Percentiles rank a stretch among this genome's conserved stretches.
These are phyloP conservation scores for Phoenix dactylifera DNA, from an alignment of 176 grass and related monocot species.

Conservation along the genomic window DNA sequence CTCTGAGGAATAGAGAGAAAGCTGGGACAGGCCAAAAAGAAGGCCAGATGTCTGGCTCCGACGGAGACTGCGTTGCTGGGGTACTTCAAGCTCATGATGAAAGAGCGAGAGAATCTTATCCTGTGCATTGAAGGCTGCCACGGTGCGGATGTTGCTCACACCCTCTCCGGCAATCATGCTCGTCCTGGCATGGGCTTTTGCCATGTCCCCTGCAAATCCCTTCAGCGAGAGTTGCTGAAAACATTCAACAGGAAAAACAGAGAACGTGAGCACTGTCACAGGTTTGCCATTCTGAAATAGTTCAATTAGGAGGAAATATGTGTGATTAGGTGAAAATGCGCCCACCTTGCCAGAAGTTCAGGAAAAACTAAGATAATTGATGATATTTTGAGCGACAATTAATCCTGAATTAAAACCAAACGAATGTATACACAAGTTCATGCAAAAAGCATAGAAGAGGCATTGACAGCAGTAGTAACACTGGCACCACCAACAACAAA, in stretches of 20 bases:
- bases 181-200: constrained; percentile 88
- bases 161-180: constrained; percentile 94
- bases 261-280: too few species aligned
- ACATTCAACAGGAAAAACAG: neutral
- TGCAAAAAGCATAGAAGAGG: too few species aligned
- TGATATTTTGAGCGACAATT: too few species aligned
- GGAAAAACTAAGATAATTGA: too few species aligned
- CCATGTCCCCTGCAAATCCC: constrained; percentile 87
- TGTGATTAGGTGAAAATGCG: too few species aligned
- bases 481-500: too few species aligned
- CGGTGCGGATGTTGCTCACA: constrained; percentile 89
- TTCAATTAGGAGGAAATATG: too few species aligned
- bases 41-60: constrained; percentile 87
- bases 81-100: constrained; percentile 59
- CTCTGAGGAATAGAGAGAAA: constrained; percentile 75
- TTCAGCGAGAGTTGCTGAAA: constrained; percentile 94
- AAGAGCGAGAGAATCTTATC: constrained; percentile 74
- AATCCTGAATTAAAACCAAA: too few species aligned
- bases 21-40: constrained; percentile 82
- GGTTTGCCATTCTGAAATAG: too few species aligned
- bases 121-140: constrained; percentile 94
- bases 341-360: too few species aligned
- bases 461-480: too few species aligned
- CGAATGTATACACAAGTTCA: too few species aligned
- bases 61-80: constrained; percentile 56